Conservation (phyloP, 441 rosid genomes). For the Euphorbia neoarborescens region DNA sequence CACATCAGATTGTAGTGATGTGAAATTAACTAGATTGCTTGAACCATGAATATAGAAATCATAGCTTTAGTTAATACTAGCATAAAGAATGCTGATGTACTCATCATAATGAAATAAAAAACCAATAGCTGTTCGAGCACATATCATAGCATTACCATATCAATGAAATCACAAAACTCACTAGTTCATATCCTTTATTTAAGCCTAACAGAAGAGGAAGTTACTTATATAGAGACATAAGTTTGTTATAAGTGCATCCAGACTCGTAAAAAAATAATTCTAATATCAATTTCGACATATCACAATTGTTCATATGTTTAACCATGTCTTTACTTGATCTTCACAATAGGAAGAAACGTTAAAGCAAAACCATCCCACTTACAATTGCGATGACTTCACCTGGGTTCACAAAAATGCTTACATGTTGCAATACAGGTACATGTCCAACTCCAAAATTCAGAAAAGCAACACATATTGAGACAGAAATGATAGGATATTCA, state of each 20-base stretch:
- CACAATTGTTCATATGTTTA: background rate
- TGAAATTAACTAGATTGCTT: background rate
- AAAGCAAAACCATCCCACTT: slow-evolving; percentile 24
- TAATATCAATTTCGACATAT: background rate
- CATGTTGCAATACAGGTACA: slow-evolving; percentile 65
- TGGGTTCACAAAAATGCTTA: slow-evolving; percentile 54
- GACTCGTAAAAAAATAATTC: background rate
- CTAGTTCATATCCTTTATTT: background rate
- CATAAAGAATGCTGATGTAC: background rate
- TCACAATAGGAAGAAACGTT: background rate
- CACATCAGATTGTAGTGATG: background rate
- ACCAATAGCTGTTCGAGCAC: background rate
- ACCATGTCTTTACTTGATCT: background rate
- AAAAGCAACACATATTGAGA: background rate
- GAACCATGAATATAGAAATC: background rate
- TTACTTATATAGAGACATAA: background rate
- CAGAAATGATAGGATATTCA: background rate
- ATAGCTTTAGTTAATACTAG: background rate
- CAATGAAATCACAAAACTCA: background rate
- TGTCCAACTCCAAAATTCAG: slow-evolving; percentile 29
- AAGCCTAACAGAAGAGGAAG: background rate
- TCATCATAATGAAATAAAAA: background rate
- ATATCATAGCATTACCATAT: background rate
- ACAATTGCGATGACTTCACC: slow-evolving; percentile 89
- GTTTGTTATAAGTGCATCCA: background rate